Evolutionary conservation across 2,329 filamentous ascomycete species (phyloP).

Genomic region (Colletotrichum godetiae): DNA sequence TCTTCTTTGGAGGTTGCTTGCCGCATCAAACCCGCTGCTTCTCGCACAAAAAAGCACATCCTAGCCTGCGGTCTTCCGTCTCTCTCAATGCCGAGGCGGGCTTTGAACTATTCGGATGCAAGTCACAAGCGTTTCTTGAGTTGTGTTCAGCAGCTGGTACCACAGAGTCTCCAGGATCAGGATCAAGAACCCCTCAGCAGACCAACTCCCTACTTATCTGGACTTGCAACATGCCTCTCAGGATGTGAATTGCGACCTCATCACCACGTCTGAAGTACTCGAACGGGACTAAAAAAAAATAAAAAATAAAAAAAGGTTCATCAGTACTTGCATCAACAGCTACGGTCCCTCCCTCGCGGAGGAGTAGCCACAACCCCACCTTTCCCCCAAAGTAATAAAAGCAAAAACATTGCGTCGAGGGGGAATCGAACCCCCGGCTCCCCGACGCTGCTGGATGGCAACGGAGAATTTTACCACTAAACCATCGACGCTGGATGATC

Average conservation of each 20-base stretch:
- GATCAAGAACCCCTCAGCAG: background rate
- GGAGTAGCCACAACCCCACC: too few relatives aligned
- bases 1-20: too few relatives aligned
- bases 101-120: background rate
- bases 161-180: too few relatives aligned
- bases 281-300: background rate
- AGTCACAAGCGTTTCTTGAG: background rate
- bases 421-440: conserved; percentile 22
- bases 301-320: background rate
- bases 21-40: background rate
- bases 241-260: background rate
- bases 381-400: too few relatives aligned
- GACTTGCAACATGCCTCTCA: background rate
- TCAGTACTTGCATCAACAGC: background rate
- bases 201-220: background rate
- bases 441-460: conserved; percentile 18
- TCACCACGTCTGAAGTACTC: too few relatives aligned
- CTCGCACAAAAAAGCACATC: background rate
- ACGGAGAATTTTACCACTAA: conserved; percentile 25
- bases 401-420: background rate
- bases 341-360: background rate
- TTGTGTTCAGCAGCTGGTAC: too few relatives aligned
- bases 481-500: conserved; percentile 1
- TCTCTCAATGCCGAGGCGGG: too few relatives aligned
- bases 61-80: background rate